A percentile compares a stretch with the other conserved stretches of the same genome.
Conservation (phyloP, 345 rosid genomes). For the rapeseed (Brassica napus) region Da-Ae NC_063447.1:14062501-14063000, state of each 20-base stretch:
- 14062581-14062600: slow-evolving; percentile 92
- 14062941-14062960: slow-evolving; percentile 5
- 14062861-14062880: slow-evolving; percentile 93
- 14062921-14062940: slow-evolving; percentile 21
- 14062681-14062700: background rate
- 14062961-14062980: slow-evolving; percentile 60
- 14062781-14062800: slow-evolving; percentile 82
- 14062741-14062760: slow-evolving; percentile 95
- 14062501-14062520: slow-evolving; percentile 59
- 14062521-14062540: slow-evolving; percentile 84
- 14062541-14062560: slow-evolving; percentile 88
- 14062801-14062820: slow-evolving; percentile 54
- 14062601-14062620: slow-evolving; percentile 97
- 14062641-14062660: slow-evolving; percentile 78
- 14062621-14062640: slow-evolving; percentile 95
- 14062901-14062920: slow-evolving; percentile 45
- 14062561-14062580: slow-evolving; percentile 83
- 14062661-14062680: background rate
- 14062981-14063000: slow-evolving; percentile 51
- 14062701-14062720: background rate
- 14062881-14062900: slow-evolving; percentile 80
- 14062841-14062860: slow-evolving; percentile 79
- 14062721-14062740: slow-evolving; percentile 89
- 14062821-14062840: slow-evolving; percentile 79
- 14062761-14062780: slow-evolving; percentile 96